Percentiles rank a stretch among this genome's conserved stretches.
These are phyloP conservation scores for Taxawa tesnikishii DNA, from an alignment of 2,329 filamentous ascomycete species.

Conservation along the genomic window DNA sequence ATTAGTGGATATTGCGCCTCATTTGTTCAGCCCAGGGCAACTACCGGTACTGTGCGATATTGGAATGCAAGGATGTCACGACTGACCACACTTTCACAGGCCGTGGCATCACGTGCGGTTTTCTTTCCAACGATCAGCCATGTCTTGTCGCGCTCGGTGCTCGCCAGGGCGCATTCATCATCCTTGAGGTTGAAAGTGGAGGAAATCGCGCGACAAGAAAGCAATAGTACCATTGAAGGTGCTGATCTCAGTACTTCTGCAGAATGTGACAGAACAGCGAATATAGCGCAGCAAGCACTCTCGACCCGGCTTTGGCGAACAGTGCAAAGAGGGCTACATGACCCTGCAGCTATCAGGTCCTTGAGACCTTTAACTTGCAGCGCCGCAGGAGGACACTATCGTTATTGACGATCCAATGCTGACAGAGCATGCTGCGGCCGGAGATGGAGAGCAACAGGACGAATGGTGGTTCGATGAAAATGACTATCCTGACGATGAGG, in stretches of 20 bases:
- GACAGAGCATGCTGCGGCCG: too few relatives aligned
- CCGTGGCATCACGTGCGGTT: conserved; percentile 20
- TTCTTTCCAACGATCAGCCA: conserved; percentile 26
- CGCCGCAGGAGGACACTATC: too few relatives aligned
- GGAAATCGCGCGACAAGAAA: conserved; percentile 3
- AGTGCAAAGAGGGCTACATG: conserved; percentile 5
- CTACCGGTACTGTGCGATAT: too few relatives aligned
- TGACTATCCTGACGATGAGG: too few relatives aligned
- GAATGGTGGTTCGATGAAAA: too few relatives aligned
- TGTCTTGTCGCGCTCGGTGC: conserved; percentile 15
- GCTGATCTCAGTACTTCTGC: neutral
- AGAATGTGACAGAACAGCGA: neutral
- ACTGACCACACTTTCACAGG: conserved; percentile 12
- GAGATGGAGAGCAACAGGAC: too few relatives aligned
- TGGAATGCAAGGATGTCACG: conserved; percentile 2
- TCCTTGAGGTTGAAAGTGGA: conserved; percentile 4
- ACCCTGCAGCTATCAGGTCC: neutral
- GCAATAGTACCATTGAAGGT: neutral
- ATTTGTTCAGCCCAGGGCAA: conserved; percentile 26
- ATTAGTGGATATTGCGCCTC: conserved; percentile 25
- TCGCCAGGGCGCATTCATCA: conserved; percentile 2
- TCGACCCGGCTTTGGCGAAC: conserved; percentile 7
- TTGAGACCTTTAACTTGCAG: neutral
- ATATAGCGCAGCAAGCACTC: conserved; percentile 6
- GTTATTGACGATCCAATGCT: too few relatives aligned